These are phyloP conservation scores for Leishmania guyanensis DNA, from an alignment of 208 protist species.

Conservation along the genomic window DNA sequence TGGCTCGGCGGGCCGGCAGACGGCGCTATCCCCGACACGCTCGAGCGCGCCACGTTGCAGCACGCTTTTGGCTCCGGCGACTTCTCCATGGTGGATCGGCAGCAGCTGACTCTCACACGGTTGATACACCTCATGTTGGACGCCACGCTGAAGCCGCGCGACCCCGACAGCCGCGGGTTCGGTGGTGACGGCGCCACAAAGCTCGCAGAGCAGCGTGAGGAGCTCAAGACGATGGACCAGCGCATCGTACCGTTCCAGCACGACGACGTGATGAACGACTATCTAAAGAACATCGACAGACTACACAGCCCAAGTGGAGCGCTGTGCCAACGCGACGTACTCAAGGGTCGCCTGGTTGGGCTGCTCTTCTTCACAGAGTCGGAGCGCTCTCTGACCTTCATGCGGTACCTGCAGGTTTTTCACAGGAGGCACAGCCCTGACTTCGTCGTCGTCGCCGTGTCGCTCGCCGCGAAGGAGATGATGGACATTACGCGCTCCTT, in stretches of 20 bases:
- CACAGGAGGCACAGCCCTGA: conserved; percentile 58
- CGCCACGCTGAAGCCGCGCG: conserved; percentile 69
- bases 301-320: conserved; percentile 63
- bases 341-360: conserved; percentile 77
- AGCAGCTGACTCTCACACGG: conserved; percentile 51
- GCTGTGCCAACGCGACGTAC: conserved; percentile 39
- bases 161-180: conserved; percentile 61
- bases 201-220: conserved; percentile 56
- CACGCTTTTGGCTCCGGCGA: conserved; percentile 54
- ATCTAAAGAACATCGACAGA: conserved; percentile 62
- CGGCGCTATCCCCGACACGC: conserved; percentile 23
- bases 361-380: conserved; percentile 83
- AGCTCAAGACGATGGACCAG: conserved; percentile 77
- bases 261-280: conserved; percentile 64
- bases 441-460: conserved; percentile 78
- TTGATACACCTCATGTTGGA: conserved; percentile 49
- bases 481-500: conserved; percentile 59
- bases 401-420: conserved; percentile 57
- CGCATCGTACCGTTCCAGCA: conserved; percentile 69
- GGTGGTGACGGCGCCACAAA: conserved; percentile 71
- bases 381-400: conserved; percentile 68
- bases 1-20: conserved; percentile 37
- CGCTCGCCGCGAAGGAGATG: conserved; percentile 69
- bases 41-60: conserved; percentile 35
- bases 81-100: conserved; percentile 65